Evolutionary conservation across 2,329 filamentous ascomycete genomes (phyloP), one percentile per base, ranked within the genome.

Genomic region (Aspergillus ustus): DNA sequence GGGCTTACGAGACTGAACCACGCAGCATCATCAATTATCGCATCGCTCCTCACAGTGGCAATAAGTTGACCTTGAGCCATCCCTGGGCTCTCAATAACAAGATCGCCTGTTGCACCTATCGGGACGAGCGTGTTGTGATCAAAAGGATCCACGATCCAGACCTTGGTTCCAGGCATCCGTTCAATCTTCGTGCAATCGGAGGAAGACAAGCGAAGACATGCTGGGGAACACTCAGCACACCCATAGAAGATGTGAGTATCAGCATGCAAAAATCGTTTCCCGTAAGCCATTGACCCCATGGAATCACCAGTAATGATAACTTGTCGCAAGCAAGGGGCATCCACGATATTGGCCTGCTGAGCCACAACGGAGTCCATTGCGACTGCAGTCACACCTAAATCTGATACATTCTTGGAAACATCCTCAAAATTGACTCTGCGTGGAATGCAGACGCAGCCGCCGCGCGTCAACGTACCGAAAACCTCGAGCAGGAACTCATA

Each of bases 41-140:
- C 19, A 48, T 48, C 45, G 4, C 19, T 28, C 4, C 19, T 20
- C 22, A 2, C 34, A 15, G 20, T 28, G 45, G 80, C 68, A 40
- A 89, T 81, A 62, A 87, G 73, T 61, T 88, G 88, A 6, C 85
- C 85, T 15, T 81, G 74, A 3, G 84, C 84, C 0, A 89, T 81
- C 29, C 84, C 79, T 0, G 84, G 84, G 0, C 69, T 69, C 51
- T 72, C 69, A 4, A 73, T 45, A 1, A 67, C 25, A 3, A 71
- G n/a, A 46, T 71, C 69, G 40, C 69, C 69, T 34, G 63, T 58
- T 28, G 63, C 63, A 19, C 78, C 78, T 13, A 81, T 68, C 0
- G 80, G 74, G 13, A 73, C 67, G 29, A 77, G 66, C 1, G 19
- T 4, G 8, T 71, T 40, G 37, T 70, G 67, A 25, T 76, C 67